Conservation (phyloP, 2,329 filamentous ascomycete species). For the Pseudogymnoascus sp. region DNA sequence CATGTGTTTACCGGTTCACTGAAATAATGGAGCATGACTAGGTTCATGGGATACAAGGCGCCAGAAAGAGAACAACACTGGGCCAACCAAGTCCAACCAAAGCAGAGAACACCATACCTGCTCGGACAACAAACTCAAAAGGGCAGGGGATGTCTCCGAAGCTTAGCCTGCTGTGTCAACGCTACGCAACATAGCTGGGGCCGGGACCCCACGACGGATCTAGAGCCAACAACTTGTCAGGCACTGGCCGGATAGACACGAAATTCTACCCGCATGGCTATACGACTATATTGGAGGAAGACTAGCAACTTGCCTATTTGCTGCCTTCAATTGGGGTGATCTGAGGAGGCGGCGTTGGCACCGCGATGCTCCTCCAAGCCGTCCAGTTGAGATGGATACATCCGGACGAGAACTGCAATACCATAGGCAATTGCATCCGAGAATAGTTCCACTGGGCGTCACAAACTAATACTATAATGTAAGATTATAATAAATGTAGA, state of each 20-base stretch:
- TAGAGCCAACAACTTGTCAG: neutral
- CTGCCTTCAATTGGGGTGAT: neutral
- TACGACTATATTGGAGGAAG: neutral
- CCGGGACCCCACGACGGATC: neutral
- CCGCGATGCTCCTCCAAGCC: neutral
- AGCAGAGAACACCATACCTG: neutral
- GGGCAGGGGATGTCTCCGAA: neutral
- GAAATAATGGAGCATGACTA: neutral
- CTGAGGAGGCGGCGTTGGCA: neutral
- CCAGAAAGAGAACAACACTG: neutral
- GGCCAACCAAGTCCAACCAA: neutral
- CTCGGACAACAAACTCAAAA: neutral
- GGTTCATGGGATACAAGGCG: neutral
- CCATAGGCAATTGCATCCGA: neutral
- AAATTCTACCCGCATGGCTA: neutral
- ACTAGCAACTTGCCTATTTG: neutral
- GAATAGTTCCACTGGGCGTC: neutral
- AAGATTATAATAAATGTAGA: neutral
- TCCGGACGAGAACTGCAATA: neutral
- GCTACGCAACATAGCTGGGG: neutral
- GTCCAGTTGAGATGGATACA: neutral
- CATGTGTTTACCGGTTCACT: conserved; percentile 42
- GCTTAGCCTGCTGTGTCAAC: neutral
- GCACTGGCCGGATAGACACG: neutral
- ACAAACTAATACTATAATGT: neutral